Percentiles rank a stretch among this genome's conserved stretches.
Evolutionary conservation across 2,329 filamentous ascomycete genomes (phyloP).

Genomic region (Ceratocystis cubensis): DNA sequence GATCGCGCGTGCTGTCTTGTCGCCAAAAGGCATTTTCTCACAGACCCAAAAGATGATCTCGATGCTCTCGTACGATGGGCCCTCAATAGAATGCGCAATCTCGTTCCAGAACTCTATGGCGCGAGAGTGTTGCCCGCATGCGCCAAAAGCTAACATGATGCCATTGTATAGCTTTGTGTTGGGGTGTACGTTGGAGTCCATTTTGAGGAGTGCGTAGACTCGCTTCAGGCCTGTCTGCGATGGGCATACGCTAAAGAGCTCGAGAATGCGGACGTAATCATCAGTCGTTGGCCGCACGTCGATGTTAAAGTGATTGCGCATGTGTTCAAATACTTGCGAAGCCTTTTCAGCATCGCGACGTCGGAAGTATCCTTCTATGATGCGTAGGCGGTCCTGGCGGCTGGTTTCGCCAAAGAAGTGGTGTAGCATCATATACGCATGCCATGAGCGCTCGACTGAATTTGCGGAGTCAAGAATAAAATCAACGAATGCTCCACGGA

Average conservation of each 20-base stretch:
- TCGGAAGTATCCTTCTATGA: slow-evolving; percentile 75
- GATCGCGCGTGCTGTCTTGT: slow-evolving; percentile 50
- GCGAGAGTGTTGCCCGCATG: slow-evolving; percentile 50
- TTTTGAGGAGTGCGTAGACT: slow-evolving; percentile 87
- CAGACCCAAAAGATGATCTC: slow-evolving; percentile 71
- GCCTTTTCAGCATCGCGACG: slow-evolving; percentile 74
- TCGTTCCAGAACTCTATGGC: slow-evolving; percentile 74
- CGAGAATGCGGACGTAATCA: slow-evolving; percentile 66
- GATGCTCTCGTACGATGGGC: slow-evolving; percentile 70
- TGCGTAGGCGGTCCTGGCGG: slow-evolving; percentile 49
- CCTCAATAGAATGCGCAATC: slow-evolving; percentile 72
- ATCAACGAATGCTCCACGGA: slow-evolving; percentile 52
- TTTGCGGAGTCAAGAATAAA: slow-evolving; percentile 54
- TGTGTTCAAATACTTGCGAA: slow-evolving; percentile 76
- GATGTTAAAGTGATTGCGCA: slow-evolving; percentile 62
- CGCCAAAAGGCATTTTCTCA: slow-evolving; percentile 47
- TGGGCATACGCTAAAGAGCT: slow-evolving; percentile 52
- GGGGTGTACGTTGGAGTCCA: slow-evolving; percentile 69
- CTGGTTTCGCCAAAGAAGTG: slow-evolving; percentile 55
- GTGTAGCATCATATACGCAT: slow-evolving; percentile 51
- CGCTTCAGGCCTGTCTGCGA: slow-evolving; percentile 52
- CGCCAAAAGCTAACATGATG: slow-evolving; percentile 73
- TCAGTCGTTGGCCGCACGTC: slow-evolving; percentile 54
- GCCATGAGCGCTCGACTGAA: slow-evolving; percentile 52
- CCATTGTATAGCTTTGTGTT: slow-evolving; percentile 69